These are phyloP conservation scores for Posidonia oceanica DNA, from an alignment of 116 monocot species.

Conservation along the genomic window DNA sequence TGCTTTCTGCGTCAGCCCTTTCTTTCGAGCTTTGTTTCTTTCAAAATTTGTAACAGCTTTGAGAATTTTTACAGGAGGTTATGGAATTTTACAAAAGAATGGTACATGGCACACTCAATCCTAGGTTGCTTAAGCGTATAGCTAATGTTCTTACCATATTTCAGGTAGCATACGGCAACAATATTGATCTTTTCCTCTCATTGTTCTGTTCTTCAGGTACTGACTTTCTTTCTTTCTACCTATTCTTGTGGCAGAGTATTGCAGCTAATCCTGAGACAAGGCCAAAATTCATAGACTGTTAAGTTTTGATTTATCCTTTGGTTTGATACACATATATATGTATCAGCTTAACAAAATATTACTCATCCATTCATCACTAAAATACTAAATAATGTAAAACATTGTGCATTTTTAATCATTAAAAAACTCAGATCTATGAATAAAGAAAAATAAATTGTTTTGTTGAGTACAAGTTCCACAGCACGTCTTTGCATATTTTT, in stretches of 20 bases:
- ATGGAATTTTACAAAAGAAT: constrained; percentile 24
- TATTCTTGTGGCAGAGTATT: constrained; percentile 20
- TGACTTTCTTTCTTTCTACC: background rate
- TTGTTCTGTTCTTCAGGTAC: background rate
- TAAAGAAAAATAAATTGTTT: too few relatives aligned
- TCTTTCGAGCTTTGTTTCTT: background rate
- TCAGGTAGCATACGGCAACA: constrained; percentile 16
- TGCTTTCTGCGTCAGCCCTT: background rate
- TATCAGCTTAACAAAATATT: too few relatives aligned
- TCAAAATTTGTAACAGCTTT: background rate
- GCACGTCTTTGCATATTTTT: background rate
- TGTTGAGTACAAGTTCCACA: background rate
- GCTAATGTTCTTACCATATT: constrained; percentile 47
- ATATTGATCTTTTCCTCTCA: background rate
- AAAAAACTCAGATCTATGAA: background rate
- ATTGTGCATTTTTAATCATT: too few relatives aligned
- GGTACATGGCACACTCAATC: constrained; percentile 6
- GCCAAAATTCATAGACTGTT: constrained; percentile 34
- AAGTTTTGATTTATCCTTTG: constrained; percentile 5
- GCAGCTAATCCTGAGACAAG: constrained; percentile 44
- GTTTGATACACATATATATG: too few relatives aligned
- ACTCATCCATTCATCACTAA: too few relatives aligned
- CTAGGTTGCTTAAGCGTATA: constrained; percentile 35
- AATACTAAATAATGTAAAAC: too few relatives aligned
- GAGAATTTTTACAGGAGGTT: constrained; percentile 22